Evolutionary conservation across 1,284 basidiomycete genomes (phyloP), one percentile per base, ranked within the genome.

Genomic region (Ceratobasidium sp.): DNA sequence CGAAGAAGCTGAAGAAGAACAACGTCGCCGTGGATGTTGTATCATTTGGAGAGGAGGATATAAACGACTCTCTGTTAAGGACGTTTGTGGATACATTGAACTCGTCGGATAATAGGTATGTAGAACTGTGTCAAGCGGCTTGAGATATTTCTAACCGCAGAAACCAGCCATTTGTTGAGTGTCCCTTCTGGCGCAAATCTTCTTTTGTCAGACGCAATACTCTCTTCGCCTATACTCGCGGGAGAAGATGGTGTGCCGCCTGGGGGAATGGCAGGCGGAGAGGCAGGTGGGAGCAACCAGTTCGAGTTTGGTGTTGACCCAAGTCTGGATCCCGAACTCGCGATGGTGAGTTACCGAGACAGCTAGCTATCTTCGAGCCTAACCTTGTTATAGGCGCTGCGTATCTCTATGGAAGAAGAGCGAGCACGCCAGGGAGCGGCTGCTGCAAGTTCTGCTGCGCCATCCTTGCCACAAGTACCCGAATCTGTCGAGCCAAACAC

Each of bases 1-100:
- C 96, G 28, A 98, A 97, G 88, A 97, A 96, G 85, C 89, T 99
- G 81, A 98, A 98, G 89, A 99, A 99, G 92, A 99, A 99, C 86
- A 99, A 99, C 82, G 96, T 99, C 56, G 94, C 96, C 0, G 90
- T 99, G 15, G 97, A 99, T 85, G 89, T 99, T 78, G 88, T 99
- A 54, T 92, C 90, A 20, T 99, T 92, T 81, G 91, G 93, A 0
- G 91, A 92, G 82, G 89, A 91, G 78, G 83, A 83, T 56, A 88
- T 89, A 38, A 85, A 85, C 77, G 87, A 88, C 77, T 87, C 87
- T 13, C 90, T 94, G 77, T 87, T 96, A 68, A 89, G 88, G 82
- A 88, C 91, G 2, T 94, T 97, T 82, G 90, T 96, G 62, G 95
- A 95, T 66, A 91, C 91, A 65, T 91, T 92, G 64, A 91, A 89